Base-by-base conservation (phyloP, 139 green algal genomes). In the Tetradesmus obliquus region DNA sequence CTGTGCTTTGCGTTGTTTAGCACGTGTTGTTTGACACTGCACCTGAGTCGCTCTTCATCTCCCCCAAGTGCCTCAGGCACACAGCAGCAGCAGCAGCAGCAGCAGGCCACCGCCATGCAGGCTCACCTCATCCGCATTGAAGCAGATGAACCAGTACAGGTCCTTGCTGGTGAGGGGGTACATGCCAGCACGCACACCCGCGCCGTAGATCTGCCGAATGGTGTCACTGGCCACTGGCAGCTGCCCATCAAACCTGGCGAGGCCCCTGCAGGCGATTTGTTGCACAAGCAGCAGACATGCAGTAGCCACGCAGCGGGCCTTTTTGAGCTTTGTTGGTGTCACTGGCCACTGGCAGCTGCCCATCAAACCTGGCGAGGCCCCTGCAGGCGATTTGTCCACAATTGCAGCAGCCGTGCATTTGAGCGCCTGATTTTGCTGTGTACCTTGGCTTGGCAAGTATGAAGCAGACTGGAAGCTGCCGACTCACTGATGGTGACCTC, bases 71-170 rank as follows among this genome's bases (percentile, higher is more conserved):
- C n/a, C 17, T 6, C n/a, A 17, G 76, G 22, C 19, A 20, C 19
- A 83, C 22, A 32, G n/a, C n/a, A n/a, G n/a, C 81, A 55, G 76
- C 76, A 54, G 55, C 76, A 82, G 76, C 76, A 62, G 57, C 57
- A 62, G 57, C 57, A 62, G 15, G 60, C 57, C 57, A 62, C 57
- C 57, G 57, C 57, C 57, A 57, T 15, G 12, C 74, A 5, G 5
- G 17, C 74, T 6, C n/a, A 51, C 92, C 81, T 93, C 88, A 3
- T 74, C 20, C 3, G 89, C 87, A 60, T 95, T 96, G 93, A 92
- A 94, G 82, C 86, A 92, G 32, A 92, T 91, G 92, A 97, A 98
- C 96, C 96, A 98, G 94, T 98, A 98, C 19, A 95, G 60, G 81
- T 96, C 90, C 0, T 62, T 79, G 58, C 92, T 92, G 5, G 71